Percentiles rank a stretch among this genome's conserved stretches.
phyloP scores from a whole-genome alignment of 1,284 basidiomycete genomes.

The Boletus smithii region DNA sequence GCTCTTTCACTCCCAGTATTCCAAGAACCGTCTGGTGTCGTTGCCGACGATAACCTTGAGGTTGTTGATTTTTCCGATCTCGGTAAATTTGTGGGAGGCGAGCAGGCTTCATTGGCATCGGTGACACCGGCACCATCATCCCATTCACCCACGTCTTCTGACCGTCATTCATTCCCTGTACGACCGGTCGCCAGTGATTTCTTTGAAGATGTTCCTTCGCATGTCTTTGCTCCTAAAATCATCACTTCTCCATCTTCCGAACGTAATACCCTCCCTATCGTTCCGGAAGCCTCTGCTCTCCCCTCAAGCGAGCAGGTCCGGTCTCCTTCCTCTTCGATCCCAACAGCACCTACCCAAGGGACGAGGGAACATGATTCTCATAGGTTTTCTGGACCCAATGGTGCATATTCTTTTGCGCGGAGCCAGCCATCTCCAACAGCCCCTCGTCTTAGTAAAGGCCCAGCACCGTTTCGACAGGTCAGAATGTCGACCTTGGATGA shows the following conservation, averaged over 20 bases:
- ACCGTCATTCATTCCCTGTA: slow-evolving; percentile 25
- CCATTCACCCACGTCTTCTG: slow-evolving; percentile 16
- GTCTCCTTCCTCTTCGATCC: not conserved
- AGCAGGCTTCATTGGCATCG: slow-evolving; percentile 14
- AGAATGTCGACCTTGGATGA: slow-evolving; percentile 78
- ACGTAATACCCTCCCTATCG: slow-evolving; percentile 16
- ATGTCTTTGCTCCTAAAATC: slow-evolving; percentile 38
- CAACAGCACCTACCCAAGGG: slow-evolving; percentile 7
- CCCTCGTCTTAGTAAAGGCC: slow-evolving; percentile 28
- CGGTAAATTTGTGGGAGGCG: slow-evolving; percentile 57
- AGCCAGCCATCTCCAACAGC: slow-evolving; percentile 17
- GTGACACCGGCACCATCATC: slow-evolving; percentile 18
- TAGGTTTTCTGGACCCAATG: slow-evolving; percentile 19
- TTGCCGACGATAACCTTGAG: slow-evolving; percentile 60
- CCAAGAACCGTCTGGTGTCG: slow-evolving; percentile 44
- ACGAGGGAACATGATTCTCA: slow-evolving; percentile 21
- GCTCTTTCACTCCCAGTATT: slow-evolving; percentile 39
- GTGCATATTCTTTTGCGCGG: slow-evolving; percentile 16
- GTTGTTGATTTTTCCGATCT: slow-evolving; percentile 76
- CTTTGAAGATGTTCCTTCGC: slow-evolving; percentile 48
- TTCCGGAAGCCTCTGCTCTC: slow-evolving; percentile 17
- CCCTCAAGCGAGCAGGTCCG: slow-evolving; percentile 12
- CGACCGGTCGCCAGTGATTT: slow-evolving; percentile 66
- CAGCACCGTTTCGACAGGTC: slow-evolving; percentile 56
- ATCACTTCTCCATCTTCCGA: slow-evolving; percentile 22